A percentile compares a stretch with the other conserved stretches of the same genome.
phyloP scores from a whole-genome alignment of 768 basidiomycete species.

The Candolleomyces efflorescens region DNA sequence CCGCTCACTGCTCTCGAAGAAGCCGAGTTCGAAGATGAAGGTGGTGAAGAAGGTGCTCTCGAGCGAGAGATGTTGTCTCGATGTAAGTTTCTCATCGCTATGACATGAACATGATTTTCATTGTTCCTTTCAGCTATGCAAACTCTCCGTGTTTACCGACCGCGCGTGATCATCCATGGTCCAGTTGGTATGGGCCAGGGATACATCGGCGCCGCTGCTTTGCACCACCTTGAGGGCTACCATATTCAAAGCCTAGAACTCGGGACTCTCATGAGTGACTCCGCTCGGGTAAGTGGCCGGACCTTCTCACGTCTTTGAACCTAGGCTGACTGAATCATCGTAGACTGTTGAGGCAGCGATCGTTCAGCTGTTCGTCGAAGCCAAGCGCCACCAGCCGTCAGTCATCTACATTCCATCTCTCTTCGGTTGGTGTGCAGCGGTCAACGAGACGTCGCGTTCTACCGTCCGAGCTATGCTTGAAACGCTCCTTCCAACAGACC shows the following conservation, averaged over 20 bases:
- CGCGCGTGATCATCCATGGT: constrained; percentile 82
- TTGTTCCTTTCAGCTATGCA: constrained; percentile 67
- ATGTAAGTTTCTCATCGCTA: constrained; percentile 41
- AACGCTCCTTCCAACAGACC: constrained; percentile 86
- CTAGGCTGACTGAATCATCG: constrained; percentile 2
- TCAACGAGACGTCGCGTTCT: constrained; percentile 78
- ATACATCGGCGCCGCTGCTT: constrained; percentile 83
- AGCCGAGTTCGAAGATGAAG: constrained; percentile 85
- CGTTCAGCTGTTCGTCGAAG: constrained; percentile 94
- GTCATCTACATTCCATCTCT: constrained; percentile 94
- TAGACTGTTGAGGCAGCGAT: constrained; percentile 86
- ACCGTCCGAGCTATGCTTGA: constrained; percentile 91
- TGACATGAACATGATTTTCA: neutral
- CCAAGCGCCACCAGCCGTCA: constrained; percentile 94
- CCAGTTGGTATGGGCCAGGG: constrained; percentile 84
- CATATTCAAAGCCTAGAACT: constrained; percentile 93
- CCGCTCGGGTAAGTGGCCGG: constrained; percentile 64
- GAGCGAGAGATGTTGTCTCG: constrained; percentile 87
- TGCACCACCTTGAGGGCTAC: constrained; percentile 95
- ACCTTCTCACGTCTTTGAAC: neutral
- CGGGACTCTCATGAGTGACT: constrained; percentile 83
- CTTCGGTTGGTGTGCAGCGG: constrained; percentile 76
- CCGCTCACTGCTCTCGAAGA: constrained; percentile 86
- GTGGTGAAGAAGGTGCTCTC: constrained; percentile 74
- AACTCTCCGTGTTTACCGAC: constrained; percentile 84